Base-by-base conservation (phyloP, 2,329 filamentous ascomycete genomes). In the Colletotrichum kahawae region DNA sequence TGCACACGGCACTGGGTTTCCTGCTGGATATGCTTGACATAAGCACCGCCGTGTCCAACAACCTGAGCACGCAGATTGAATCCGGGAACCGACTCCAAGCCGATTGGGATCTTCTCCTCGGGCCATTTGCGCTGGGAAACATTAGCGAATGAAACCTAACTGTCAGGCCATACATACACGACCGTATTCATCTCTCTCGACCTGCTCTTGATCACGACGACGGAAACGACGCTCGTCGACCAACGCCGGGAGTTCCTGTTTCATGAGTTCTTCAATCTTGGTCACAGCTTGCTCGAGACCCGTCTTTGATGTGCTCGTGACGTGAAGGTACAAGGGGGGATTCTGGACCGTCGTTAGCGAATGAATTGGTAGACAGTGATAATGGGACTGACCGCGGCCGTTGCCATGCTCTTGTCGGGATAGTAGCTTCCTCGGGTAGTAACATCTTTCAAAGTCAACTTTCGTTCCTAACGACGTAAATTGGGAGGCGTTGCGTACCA, bases 11-110 rank as follows among this genome's bases (percentile, higher is more conserved):
- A 98, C 77, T 95, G 91, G 16, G 97, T 98, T 85, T 98, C 95
- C 82, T 96, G 93, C 85, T 98, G 97, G 78, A 99, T 98, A 82
- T 98, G 96, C 85, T 99, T 99, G 76, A 99, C 97, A 82, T 98
- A 98, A 57, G 95, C 94, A 75, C 97, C 97, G 36, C 95, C 95
- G 79, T 96, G 94, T 65, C 97, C 97, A 70, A 99, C 97, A 62
- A 99, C 96, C 83, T 98, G 96, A 67, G 97, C 97, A 77, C 97
- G 94, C 63, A 99, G 88, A 82, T 99, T 99, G 87, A 99, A 99
- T 24, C 97, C 97, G 29, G 93, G 95, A 68, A 98, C 92, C 0
- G 96, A 95, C 79, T 98, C 97, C 72, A 99, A 92, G 77, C 93
- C 92, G 79, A 99, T 96, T 2, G 95, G 93, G 65, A 99, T 98